Percentiles rank a stretch among this genome's conserved stretches.
Conservation (phyloP, 1,284 basidiomycete genomes). For the Sphagnurus paluster region DNA sequence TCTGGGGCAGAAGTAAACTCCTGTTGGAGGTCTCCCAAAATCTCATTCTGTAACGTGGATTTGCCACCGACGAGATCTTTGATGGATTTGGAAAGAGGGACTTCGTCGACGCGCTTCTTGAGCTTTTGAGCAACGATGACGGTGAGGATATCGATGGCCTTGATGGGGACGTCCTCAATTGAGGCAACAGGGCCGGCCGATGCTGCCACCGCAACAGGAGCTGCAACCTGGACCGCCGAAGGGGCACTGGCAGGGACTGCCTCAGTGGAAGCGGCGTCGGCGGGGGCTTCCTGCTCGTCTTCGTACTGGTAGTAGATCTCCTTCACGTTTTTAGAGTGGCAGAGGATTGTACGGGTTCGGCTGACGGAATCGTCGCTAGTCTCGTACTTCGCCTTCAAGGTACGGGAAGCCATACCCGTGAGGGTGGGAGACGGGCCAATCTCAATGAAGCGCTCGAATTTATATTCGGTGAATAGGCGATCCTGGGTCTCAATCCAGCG, state of each 20-base stretch:
- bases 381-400: slow-evolving; percentile 96
- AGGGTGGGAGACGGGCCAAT: slow-evolving; percentile 96
- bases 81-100: slow-evolving; percentile 93
- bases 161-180: slow-evolving; percentile 89
- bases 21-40: slow-evolving; percentile 89
- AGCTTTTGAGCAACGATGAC: slow-evolving; percentile 96
- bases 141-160: slow-evolving; percentile 87
- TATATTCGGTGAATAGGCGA: slow-evolving; percentile 85
- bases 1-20: slow-evolving; percentile 93
- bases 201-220: slow-evolving; percentile 44
- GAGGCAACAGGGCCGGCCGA: slow-evolving; percentile 66
- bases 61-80: slow-evolving; percentile 99
- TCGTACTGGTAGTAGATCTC: slow-evolving; percentile 99
- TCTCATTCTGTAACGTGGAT: slow-evolving; percentile 97
- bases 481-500: slow-evolving; percentile 99
- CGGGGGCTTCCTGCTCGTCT: slow-evolving; percentile 68
- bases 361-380: slow-evolving; percentile 84
- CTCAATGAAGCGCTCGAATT: slow-evolving; percentile 94
- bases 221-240: slow-evolving; percentile 43
- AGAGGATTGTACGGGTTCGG: slow-evolving; percentile 82
- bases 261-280: slow-evolving; percentile 32
- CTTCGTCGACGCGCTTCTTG: slow-evolving; percentile 91
- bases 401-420: slow-evolving; percentile 94
- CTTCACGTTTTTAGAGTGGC: slow-evolving; percentile 93
- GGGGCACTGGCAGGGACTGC: slow-evolving; percentile 44